A percentile compares a stretch with the other conserved stretches of the same genome.
phyloP scores from a whole-genome alignment of 1,284 basidiomycete species.

The Ceratobasidium sp. region DNA sequence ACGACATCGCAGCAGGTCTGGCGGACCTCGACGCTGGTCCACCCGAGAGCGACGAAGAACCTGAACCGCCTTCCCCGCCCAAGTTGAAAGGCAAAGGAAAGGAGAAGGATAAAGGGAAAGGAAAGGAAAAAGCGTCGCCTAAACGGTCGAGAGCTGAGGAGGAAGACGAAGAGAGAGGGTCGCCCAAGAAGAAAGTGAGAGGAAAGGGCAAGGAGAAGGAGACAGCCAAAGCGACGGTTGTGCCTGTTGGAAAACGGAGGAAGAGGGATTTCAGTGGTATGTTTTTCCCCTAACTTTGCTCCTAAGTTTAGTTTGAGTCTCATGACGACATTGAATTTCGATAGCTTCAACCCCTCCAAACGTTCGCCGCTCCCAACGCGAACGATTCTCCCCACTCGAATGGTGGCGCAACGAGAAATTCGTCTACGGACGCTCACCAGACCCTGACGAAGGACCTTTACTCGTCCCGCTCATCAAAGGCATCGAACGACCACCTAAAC shows the following conservation, averaged over 20 bases:
- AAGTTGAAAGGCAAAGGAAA: slow-evolving; percentile 6
- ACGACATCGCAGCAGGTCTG: slow-evolving; percentile 46
- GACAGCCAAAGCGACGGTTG: not conserved
- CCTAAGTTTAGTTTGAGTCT: too few species aligned
- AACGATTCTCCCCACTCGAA: slow-evolving; percentile 82
- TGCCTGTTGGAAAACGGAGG: slow-evolving; percentile 28
- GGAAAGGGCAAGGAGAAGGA: not conserved
- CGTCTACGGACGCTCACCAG: slow-evolving; percentile 75
- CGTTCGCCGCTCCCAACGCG: slow-evolving; percentile 79
- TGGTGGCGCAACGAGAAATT: slow-evolving; percentile 95
- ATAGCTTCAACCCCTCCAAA: slow-evolving; percentile 54
- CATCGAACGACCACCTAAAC: slow-evolving; percentile 83
- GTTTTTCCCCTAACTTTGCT: too few species aligned
- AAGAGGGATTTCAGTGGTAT: slow-evolving; percentile 41
- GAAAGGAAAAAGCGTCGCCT: not conserved
- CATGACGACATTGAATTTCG: too few species aligned
- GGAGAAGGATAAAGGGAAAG: not conserved
- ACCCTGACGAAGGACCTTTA: slow-evolving; percentile 66
- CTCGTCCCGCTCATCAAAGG: slow-evolving; percentile 84
- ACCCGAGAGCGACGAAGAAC: slow-evolving; percentile 6
- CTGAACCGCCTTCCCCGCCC: slow-evolving; percentile 8
- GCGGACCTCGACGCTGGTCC: slow-evolving; percentile 27
- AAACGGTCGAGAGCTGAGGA: slow-evolving; percentile 5
- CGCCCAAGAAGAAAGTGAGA: slow-evolving; percentile 7
- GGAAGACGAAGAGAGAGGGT: not conserved